A percentile compares a stretch with the other conserved stretches of the same genome.
phyloP scores from a whole-genome alignment of 2,329 filamentous ascomycete genomes.

The Blastomyces parvus region DNA sequence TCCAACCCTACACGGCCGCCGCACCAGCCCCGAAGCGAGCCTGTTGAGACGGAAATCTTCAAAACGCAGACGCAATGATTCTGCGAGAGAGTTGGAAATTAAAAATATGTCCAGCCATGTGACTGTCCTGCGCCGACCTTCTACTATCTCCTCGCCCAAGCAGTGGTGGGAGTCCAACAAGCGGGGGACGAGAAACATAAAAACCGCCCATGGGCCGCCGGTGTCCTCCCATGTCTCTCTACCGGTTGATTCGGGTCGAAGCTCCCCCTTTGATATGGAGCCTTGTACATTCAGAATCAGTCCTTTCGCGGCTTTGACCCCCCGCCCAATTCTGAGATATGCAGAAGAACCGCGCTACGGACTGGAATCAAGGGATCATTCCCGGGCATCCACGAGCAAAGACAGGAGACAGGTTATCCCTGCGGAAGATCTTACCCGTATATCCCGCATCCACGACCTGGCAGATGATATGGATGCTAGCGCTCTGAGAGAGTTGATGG shows the following conservation, averaged over 20 bases:
- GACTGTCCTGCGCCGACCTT: conserved; percentile 52
- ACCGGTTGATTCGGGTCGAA: conserved; percentile 1
- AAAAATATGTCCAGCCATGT: conserved; percentile 66
- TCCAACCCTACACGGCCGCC: conserved; percentile 48
- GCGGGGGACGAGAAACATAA: conserved; percentile 50
- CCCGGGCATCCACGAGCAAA: conserved; percentile 42
- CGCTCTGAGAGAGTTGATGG: conserved; percentile 78
- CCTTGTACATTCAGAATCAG: conserved; percentile 71
- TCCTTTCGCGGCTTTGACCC: conserved; percentile 68
- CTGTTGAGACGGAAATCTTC: conserved; percentile 61
- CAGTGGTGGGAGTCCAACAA: conserved; percentile 53
- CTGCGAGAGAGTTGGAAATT: conserved; percentile 76
- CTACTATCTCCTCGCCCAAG: conserved; percentile 43
- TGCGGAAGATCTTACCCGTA: conserved; percentile 53
- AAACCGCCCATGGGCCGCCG: neutral
- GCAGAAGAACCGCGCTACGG: conserved; percentile 54
- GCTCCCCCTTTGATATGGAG: conserved; percentile 63
- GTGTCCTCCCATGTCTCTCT: neutral
- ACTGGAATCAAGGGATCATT: conserved; percentile 38
- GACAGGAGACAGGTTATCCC: conserved; percentile 48
- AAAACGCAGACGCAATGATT: conserved; percentile 66
- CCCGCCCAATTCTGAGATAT: conserved; percentile 72
- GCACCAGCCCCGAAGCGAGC: conserved; percentile 47
- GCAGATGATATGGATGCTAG: conserved; percentile 79
- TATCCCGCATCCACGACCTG: conserved; percentile 55